A percentile compares a stretch with the other conserved stretches of the same genome.
phyloP scores from a whole-genome alignment of 805 yeast species.

The Wickerhamiella alocasiicola region DNA sequence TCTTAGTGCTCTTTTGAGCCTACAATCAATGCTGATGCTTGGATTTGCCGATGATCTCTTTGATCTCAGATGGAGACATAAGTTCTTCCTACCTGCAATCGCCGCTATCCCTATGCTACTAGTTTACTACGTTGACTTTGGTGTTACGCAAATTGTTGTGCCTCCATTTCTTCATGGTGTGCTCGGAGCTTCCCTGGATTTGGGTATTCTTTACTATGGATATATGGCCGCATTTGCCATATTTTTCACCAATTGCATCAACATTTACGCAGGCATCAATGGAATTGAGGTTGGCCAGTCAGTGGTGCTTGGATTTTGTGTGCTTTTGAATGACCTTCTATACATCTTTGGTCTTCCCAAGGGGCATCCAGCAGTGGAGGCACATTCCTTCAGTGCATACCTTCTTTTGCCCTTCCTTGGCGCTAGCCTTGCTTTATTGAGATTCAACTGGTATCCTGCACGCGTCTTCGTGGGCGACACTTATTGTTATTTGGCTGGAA shows the following conservation, averaged over 20 bases:
- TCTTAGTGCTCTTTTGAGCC: constrained; percentile 68
- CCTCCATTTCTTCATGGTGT: constrained; percentile 47
- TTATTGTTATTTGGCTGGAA: constrained; percentile 94
- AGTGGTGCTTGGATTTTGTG: constrained; percentile 56
- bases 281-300: constrained; percentile 96
- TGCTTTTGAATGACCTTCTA: constrained; percentile 63
- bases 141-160: constrained; percentile 73
- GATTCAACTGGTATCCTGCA: constrained; percentile 84
- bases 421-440: constrained; percentile 61
- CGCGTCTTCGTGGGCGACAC: constrained; percentile 95
- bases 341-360: constrained; percentile 39
- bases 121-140: constrained; percentile 88
- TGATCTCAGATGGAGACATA: constrained; percentile 95
- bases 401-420: constrained; percentile 79
- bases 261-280: constrained; percentile 90
- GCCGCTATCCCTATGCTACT: constrained; percentile 84
- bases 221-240: constrained; percentile 90
- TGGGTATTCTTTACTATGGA: constrained; percentile 66
- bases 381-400: constrained; percentile 72
- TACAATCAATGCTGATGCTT: constrained; percentile 69
- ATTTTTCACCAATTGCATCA: constrained; percentile 91
- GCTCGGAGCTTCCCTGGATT: constrained; percentile 41
- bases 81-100: constrained; percentile 87
- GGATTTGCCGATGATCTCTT: constrained; percentile 92
- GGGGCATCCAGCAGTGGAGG: constrained; percentile 49